Evolutionary conservation across 148 eudicot genomes (phyloP).

Genomic region (Amaranthus cruentus): DNA sequence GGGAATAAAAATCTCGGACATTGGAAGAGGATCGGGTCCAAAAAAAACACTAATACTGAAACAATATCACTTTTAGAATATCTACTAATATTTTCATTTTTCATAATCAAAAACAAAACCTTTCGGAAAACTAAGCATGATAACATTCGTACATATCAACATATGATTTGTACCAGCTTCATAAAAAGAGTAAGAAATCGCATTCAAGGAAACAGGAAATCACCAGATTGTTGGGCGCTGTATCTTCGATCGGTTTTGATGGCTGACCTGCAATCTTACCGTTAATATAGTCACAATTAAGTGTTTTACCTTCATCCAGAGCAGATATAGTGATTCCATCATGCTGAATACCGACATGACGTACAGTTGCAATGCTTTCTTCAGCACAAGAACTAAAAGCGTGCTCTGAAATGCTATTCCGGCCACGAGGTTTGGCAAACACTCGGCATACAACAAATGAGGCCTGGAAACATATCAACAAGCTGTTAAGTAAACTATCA

Average conservation of each 20-base stretch:
- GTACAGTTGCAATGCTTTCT: conserved; percentile 42
- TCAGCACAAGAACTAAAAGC: conserved; percentile 44
- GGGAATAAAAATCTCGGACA: too few species aligned
- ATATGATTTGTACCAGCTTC: background rate
- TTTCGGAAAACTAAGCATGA: background rate
- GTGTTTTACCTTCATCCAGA: conserved; percentile 30
- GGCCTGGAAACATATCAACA: conserved; percentile 30
- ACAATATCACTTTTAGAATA: too few species aligned
- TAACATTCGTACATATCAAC: background rate
- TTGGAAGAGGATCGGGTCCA: too few species aligned
- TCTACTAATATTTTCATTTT: too few species aligned
- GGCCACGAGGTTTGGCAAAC: conserved; percentile 30
- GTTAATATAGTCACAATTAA: conserved; percentile 24
- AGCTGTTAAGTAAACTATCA: too few species aligned
- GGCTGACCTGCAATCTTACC: conserved; percentile 20
- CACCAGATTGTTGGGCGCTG: conserved; percentile 29
- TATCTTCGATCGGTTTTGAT: conserved; percentile 17
- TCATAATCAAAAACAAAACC: background rate
- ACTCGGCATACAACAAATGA: conserved; percentile 52
- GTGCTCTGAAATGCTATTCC: conserved; percentile 33
- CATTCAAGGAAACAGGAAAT: background rate
- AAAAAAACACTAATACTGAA: too few species aligned
- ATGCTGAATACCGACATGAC: conserved; percentile 50
- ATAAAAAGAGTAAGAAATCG: background rate
- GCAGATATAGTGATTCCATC: conserved; percentile 32